Conservation (phyloP, 257 asterid species). For the Solanum medicagineum region DNA sequence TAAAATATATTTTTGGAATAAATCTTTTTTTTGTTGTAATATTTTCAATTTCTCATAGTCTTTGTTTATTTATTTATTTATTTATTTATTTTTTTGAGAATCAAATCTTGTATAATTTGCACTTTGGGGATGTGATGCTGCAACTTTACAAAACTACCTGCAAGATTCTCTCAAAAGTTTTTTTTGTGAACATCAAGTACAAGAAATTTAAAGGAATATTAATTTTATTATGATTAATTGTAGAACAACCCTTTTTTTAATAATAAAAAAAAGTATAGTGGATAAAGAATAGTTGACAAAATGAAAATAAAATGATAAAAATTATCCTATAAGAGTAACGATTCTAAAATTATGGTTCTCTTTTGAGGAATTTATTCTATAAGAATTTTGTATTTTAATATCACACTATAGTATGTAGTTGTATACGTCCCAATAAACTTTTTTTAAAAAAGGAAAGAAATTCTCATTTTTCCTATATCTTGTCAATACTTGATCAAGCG, state of each 20-base stretch:
- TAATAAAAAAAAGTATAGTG: not conserved
- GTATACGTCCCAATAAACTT: not conserved
- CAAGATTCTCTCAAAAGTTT: not conserved
- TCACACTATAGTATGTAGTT: not conserved
- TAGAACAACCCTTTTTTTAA: not conserved
- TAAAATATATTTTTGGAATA: not conserved
- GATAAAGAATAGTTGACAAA: not conserved
- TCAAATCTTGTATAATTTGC: not conserved
- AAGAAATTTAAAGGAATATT: not conserved
- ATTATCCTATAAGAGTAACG: not conserved
- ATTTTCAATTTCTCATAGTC: not conserved
- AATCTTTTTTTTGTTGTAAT: not conserved
- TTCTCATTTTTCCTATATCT: not conserved
- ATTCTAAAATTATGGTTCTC: not conserved
- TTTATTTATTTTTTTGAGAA: not conserved
- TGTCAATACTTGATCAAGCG: too few relatives aligned
- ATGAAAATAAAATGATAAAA: not conserved
- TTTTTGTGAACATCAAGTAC: not conserved
- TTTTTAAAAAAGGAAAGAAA: not conserved
- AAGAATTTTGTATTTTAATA: not conserved
- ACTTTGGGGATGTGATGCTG: not conserved
- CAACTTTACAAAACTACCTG: not conserved
- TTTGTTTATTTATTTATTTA: too few relatives aligned
- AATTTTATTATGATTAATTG: not conserved
- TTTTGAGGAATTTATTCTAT: not conserved